Evolutionary conservation across 2,329 filamentous ascomycete genomes (phyloP).

Genomic region (Penicillium sp.): DNA sequence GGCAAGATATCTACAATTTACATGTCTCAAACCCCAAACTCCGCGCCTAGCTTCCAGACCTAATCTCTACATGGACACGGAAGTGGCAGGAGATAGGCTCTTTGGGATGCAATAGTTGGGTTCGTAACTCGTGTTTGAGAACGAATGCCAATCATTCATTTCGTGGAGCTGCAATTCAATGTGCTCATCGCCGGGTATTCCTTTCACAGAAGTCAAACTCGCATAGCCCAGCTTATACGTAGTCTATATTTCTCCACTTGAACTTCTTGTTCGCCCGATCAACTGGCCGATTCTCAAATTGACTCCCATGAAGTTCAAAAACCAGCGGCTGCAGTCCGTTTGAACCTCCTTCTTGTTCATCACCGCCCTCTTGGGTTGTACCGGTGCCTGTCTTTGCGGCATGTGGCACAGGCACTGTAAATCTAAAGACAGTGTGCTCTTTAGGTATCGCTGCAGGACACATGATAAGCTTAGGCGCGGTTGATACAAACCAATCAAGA

Average conservation of each 20-base stretch:
- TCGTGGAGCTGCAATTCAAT: too few species aligned
- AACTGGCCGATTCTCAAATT: constrained; percentile 74
- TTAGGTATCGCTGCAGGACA: constrained; percentile 65
- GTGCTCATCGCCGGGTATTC: too few species aligned
- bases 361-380: constrained; percentile 6
- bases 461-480: not conserved
- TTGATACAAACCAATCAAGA: not conserved
- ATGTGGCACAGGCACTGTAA: constrained; percentile 56
- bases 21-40: too few species aligned
- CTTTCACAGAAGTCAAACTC: too few species aligned
- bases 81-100: too few species aligned
- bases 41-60: too few species aligned
- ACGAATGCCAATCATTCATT: too few species aligned
- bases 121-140: too few species aligned
- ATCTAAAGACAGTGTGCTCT: constrained; percentile 77
- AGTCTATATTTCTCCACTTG: constrained; percentile 71
- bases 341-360: constrained; percentile 30
- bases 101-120: too few species aligned
- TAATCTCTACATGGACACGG: too few species aligned
- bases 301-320: constrained; percentile 82
- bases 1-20: too few species aligned
- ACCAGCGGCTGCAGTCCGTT: constrained; percentile 42
- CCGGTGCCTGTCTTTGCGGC: constrained; percentile 17
- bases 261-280: constrained; percentile 90
- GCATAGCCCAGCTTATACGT: constrained; percentile 41